Evolutionary conservation across 139 green algal genomes (phyloP), one percentile per base, ranked within the genome.

Genomic region (Prasinococcaceae sp.): DNA sequence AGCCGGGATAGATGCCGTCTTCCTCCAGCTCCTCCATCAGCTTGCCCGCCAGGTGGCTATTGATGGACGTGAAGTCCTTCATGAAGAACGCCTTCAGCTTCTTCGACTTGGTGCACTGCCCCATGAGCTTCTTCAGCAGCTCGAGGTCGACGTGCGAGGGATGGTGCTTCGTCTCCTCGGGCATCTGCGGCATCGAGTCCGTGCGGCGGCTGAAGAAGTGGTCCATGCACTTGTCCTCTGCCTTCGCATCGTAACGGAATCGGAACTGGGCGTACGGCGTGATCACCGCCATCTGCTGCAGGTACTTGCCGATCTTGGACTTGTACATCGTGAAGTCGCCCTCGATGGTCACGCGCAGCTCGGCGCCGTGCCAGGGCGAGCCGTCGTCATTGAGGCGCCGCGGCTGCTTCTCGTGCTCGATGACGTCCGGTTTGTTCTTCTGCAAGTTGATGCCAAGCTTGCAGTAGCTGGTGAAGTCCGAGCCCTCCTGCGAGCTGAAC

Each of bases 381-480:
- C n/a, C n/a, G n/a, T n/a, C n/a, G n/a, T n/a, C n/a, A n/a, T 63
- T 56, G 17, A 80, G 67, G 0, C 48, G 19, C 63, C 94, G 94
- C 45, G 66, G 59, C 45, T 78, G 49, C 45, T 77, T 66, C 54
- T 78, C 70, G 29, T 65, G 58, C n/a, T 64, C 40, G 66, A 92
- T 82, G 23, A 97, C 76, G 49, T 93, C 85, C 19, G 88, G 88
- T 63, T 83, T 70, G 57, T 97, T 97, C 74, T 63, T 69, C 65
- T 94, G 78, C 44, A 97, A 94, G 77, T 97, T 83, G 19, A 97
- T 93, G 78, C 94, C 85, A 53, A 97, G 78, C 49, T 80, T 65
- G 73, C 87, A 96, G 59, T 84, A 70, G 28, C 70, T 83, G 3
- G 69, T 61, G 53, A 66, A 78, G 37, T 44, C 24, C 24, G 79